Conservation (phyloP, 352 stramenopile species). For the Globisporangium okanoganense region DNA sequence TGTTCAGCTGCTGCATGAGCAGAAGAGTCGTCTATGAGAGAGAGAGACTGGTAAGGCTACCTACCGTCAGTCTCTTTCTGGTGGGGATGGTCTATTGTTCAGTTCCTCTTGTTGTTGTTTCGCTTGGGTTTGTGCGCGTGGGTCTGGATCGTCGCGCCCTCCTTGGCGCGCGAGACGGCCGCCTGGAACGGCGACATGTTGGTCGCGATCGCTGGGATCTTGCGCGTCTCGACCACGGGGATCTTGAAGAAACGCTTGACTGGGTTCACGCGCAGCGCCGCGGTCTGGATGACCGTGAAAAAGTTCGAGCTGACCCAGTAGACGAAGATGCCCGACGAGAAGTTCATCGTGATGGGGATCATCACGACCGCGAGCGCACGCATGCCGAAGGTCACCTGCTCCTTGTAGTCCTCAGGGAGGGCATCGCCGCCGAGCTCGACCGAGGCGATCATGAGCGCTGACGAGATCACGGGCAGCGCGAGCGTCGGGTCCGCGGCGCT, state of each 20-base stretch:
- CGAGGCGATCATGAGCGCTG: constrained; percentile 70
- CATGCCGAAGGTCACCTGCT: constrained; percentile 82
- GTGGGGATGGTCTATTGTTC: constrained; percentile 12
- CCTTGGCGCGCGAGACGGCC: constrained; percentile 63
- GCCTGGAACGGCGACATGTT: constrained; percentile 67
- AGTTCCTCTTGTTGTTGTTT: constrained; percentile 41
- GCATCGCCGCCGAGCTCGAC: constrained; percentile 73
- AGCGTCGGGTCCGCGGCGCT: constrained; percentile 67
- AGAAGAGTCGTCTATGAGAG: constrained; percentile 6
- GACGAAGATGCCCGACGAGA: constrained; percentile 79
- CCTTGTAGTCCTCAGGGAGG: constrained; percentile 52
- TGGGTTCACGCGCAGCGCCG: constrained; percentile 45
- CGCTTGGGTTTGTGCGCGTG: constrained; percentile 59
- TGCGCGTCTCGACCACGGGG: constrained; percentile 33
- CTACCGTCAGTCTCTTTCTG: background rate
- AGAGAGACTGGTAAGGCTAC: background rate
- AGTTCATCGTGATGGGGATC: constrained; percentile 79
- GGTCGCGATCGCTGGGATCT: constrained; percentile 29
- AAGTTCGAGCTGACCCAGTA: constrained; percentile 87
- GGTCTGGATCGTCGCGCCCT: constrained; percentile 62
- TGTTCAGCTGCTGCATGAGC: background rate
- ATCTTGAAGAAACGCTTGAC: constrained; percentile 59
- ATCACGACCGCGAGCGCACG: constrained; percentile 63
- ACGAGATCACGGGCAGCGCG: constrained; percentile 75
- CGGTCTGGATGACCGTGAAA: constrained; percentile 69